Evolutionary conservation across 176 grass and related monocot species (phyloP).

Genomic region (Triticum turgidum): DNA sequence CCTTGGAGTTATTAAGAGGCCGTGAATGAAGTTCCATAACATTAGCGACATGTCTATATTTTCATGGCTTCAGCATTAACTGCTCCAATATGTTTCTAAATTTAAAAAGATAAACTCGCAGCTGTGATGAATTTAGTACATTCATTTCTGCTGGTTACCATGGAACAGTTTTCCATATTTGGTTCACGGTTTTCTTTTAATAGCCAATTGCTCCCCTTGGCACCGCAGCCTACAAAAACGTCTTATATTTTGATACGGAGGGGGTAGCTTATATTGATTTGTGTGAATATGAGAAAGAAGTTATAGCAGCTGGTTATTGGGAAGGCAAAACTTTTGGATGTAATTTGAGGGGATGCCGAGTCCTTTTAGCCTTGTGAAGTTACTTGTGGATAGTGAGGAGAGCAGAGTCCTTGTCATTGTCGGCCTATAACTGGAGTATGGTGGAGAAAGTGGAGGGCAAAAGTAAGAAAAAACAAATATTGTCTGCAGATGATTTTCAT

Average conservation of each 20-base stretch:
- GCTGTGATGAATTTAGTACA: neutral
- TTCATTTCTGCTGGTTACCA: neutral
- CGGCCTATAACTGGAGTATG: neutral
- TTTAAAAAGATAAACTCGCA: neutral
- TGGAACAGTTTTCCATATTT: neutral
- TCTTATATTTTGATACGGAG: too few relatives aligned
- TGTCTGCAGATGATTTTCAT: constrained; percentile 1
- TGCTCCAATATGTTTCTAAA: neutral
- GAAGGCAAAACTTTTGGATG: neutral
- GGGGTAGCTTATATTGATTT: neutral
- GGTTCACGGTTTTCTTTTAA: neutral
- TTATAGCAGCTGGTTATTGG: neutral
- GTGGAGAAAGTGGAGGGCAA: neutral
- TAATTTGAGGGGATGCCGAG: constrained; percentile 1
- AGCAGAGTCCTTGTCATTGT: neutral
- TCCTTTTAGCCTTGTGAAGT: constrained; percentile 1
- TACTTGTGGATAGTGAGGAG: neutral
- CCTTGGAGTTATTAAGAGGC: constrained; percentile 15
- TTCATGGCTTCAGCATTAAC: constrained; percentile 11
- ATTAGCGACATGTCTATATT: constrained; percentile 3
- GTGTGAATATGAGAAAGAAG: constrained; percentile 20
- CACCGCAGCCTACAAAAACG: neutral
- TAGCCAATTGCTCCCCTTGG: neutral
- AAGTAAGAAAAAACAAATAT: neutral
- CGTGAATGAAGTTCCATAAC: neutral